Conservation (phyloP, 805 yeast genomes). For the Pichia insulana region DNA sequence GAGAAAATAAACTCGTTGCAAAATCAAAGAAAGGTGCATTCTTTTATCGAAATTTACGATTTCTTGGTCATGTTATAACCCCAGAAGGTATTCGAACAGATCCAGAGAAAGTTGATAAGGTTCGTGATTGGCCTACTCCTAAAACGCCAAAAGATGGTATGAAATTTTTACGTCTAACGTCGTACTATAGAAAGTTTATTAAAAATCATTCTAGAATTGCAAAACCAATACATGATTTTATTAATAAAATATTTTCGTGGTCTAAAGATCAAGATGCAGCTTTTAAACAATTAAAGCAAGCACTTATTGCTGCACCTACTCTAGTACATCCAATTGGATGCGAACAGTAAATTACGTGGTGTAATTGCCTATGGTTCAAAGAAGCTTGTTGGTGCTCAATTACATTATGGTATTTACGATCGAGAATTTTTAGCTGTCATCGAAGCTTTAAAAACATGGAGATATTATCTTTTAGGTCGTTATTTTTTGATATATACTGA, state of each 20-base stretch:
- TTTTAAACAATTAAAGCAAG: too few relatives aligned
- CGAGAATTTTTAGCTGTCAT: conserved; percentile 2
- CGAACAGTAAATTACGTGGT: not conserved
- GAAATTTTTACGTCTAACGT: not conserved
- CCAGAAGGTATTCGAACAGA: not conserved
- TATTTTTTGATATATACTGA: too few relatives aligned
- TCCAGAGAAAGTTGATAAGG: not conserved
- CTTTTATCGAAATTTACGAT: not conserved
- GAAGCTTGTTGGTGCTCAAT: not conserved
- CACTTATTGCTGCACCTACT: too few relatives aligned
- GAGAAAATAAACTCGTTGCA: not conserved
- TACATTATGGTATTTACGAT: conserved; percentile 1
- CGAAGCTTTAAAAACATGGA: not conserved
- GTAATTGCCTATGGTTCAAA: conserved; percentile 5
- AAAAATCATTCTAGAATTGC: too few relatives aligned
- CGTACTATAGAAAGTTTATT: not conserved
- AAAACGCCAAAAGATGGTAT: not conserved
- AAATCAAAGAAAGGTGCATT: conserved; percentile 1
- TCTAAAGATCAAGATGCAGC: too few relatives aligned
- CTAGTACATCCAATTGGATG: not conserved
- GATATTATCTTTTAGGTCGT: conserved; percentile 1
- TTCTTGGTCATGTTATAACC: not conserved
- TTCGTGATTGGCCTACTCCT: not conserved
- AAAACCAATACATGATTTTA: too few relatives aligned
- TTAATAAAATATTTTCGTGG: too few relatives aligned